These are phyloP conservation scores for Entomophthora muscae DNA, from an alignment of 371 early-diverging fungal genomes.

Conservation along the genomic window DNA sequence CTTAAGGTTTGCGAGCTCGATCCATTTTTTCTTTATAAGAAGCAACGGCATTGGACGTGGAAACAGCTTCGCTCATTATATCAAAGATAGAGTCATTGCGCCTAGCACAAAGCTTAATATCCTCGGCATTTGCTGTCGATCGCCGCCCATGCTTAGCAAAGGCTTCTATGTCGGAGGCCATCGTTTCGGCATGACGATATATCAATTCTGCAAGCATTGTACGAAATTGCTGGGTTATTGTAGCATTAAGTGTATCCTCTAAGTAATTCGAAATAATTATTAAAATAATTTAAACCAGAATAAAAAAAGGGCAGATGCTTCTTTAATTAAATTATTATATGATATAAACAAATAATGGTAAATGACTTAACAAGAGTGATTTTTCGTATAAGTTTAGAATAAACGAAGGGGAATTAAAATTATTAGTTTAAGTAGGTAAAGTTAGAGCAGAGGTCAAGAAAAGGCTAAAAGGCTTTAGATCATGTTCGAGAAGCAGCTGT, in stretches of 20 bases:
- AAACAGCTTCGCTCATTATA: neutral
- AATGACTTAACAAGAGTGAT: too few species aligned
- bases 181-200: slow-evolving; percentile 2
- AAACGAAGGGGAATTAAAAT: too few species aligned
- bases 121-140: neutral
- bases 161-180: slow-evolving; percentile 10
- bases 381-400: too few species aligned
- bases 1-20: neutral
- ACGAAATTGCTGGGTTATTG: neutral
- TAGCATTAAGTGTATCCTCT: neutral
- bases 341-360: too few species aligned
- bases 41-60: neutral
- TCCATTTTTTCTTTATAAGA: neutral
- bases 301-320: too few species aligned
- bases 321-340: too few species aligned
- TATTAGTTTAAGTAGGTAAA: too few species aligned
- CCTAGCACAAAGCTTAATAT: neutral
- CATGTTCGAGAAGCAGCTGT: too few species aligned
- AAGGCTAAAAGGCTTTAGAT: too few species aligned
- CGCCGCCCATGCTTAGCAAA: neutral
- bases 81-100: slow-evolving; percentile 1
- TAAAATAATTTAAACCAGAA: too few species aligned
- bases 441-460: too few species aligned
- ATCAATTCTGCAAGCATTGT: neutral
- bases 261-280: too few species aligned